Evolutionary conservation across 495 filamentous ascomycete genomes (phyloP).

Genomic region (Penicillium longicatenatum): DNA sequence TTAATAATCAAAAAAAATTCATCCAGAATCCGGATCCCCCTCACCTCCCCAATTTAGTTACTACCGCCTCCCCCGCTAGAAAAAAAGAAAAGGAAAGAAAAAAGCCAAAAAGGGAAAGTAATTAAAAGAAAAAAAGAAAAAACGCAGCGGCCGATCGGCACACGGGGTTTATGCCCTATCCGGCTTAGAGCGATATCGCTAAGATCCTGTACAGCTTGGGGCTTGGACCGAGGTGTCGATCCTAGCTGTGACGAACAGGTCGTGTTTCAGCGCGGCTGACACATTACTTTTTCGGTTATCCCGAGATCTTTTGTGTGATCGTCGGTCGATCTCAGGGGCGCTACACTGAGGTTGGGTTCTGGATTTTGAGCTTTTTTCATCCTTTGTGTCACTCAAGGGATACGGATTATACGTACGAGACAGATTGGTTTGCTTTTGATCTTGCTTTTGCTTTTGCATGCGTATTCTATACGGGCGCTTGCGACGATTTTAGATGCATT

Average conservation of each 20-base stretch:
- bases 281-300: conserved; percentile 9
- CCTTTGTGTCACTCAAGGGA: not conserved
- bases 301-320: conserved; percentile 20
- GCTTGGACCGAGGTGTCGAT: conserved; percentile 15
- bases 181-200: conserved; percentile 5
- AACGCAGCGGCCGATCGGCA: conserved; percentile 11
- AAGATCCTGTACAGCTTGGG: conserved; percentile 6
- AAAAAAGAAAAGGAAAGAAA: not conserved
- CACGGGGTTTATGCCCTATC: conserved; percentile 8
- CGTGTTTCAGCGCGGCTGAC: conserved; percentile 28
- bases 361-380: not conserved
- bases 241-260: conserved; percentile 30
- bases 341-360: too few species aligned
- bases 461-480: not conserved
- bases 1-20: not conserved
- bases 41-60: not conserved
- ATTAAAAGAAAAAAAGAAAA: conserved; percentile 1
- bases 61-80: not conserved
- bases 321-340: conserved; percentile 21
- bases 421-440: not conserved
- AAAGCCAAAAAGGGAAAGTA: too few species aligned
- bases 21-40: too few species aligned
- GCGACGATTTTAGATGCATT: not conserved
- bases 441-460: conserved; percentile 4
- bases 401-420: too few species aligned